Conservation (phyloP, 2,329 filamentous ascomycete genomes). For the Aspergillus pseudoviridinutans region DNA sequence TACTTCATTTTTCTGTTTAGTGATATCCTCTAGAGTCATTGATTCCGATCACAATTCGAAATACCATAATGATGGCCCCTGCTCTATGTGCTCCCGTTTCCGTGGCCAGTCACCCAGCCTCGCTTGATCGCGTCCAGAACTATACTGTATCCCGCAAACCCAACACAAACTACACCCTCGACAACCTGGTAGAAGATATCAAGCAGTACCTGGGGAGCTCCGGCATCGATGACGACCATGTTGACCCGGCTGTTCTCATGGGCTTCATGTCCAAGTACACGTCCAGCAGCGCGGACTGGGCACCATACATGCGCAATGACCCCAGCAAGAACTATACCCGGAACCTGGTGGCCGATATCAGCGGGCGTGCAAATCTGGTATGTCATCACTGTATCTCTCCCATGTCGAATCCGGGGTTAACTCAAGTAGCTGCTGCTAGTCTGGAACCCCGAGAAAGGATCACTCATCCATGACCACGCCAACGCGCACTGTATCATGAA, state of each 20-base stretch:
- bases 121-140: not conserved
- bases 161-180: slow-evolving; percentile 9
- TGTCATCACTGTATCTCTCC: not conserved
- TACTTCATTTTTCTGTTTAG: not conserved
- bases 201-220: slow-evolving; percentile 25
- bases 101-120: not conserved
- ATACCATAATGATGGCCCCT: not conserved
- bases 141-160: not conserved
- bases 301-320: slow-evolving; percentile 26
- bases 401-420: not conserved
- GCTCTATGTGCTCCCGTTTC: not conserved
- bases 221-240: slow-evolving; percentile 23
- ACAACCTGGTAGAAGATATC: slow-evolving; percentile 24
- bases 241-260: slow-evolving; percentile 24
- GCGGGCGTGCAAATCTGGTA: slow-evolving; percentile 31
- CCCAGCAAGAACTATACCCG: slow-evolving; percentile 31
- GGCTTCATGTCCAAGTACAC: slow-evolving; percentile 24
- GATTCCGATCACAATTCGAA: not conserved
- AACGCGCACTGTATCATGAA: slow-evolving; percentile 38
- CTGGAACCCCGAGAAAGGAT: slow-evolving; percentile 35
- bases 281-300: slow-evolving; percentile 26
- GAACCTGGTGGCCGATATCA: slow-evolving; percentile 31
- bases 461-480: slow-evolving; percentile 33
- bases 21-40: not conserved
- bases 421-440: slow-evolving; percentile 25